phyloP scores from a whole-genome alignment of 345 rosid species.

The Erucastrum elatum region DNA sequence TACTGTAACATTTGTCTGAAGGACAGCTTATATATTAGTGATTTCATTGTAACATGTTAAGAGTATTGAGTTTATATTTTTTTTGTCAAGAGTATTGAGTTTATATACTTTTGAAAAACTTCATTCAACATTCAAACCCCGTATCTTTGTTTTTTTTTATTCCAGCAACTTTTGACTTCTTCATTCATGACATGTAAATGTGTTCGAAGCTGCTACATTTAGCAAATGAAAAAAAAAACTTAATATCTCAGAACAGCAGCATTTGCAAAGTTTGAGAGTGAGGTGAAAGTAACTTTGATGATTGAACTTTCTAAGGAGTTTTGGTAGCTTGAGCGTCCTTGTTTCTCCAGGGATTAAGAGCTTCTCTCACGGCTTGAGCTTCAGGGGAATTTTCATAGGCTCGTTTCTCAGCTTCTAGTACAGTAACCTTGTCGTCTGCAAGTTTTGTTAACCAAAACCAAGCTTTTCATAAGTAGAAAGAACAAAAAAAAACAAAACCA shows the following conservation, averaged over 20 bases:
- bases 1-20: constrained; percentile 1
- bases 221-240: neutral
- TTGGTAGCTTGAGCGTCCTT: constrained; percentile 44
- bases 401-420: constrained; percentile 75
- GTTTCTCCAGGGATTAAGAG: constrained; percentile 90
- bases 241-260: neutral
- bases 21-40: neutral
- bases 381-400: constrained; percentile 75
- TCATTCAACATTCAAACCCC: neutral
- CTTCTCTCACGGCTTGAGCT: constrained; percentile 73
- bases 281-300: neutral
- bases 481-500: neutral
- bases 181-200: neutral
- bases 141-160: neutral
- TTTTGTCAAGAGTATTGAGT: neutral
- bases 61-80: neutral
- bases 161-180: neutral
- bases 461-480: neutral
- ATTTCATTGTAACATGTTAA: neutral
- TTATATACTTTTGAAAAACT: neutral
- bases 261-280: constrained; percentile 1
- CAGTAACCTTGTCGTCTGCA: constrained; percentile 86
- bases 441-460: constrained; percentile 2
- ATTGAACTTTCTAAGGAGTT: constrained; percentile 33
- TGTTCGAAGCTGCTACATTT: neutral